A percentile compares a stretch with the other conserved stretches of the same genome.
phyloP scores from a whole-genome alignment of 2,329 filamentous ascomycete genomes.

The Ceratocystis ficicola region DNA sequence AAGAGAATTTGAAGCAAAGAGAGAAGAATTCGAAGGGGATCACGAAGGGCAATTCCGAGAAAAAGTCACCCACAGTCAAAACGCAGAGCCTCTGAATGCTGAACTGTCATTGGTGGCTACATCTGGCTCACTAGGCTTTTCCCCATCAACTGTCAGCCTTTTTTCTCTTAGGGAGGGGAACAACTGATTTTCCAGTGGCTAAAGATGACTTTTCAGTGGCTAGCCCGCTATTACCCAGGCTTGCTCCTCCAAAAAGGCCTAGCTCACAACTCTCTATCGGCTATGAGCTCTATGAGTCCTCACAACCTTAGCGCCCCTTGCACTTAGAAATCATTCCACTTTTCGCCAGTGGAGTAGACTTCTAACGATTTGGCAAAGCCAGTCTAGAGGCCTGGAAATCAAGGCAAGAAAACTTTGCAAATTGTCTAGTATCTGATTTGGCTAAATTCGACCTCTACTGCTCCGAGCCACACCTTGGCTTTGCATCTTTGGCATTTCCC shows the following conservation, averaged over 20 bases:
- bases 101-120: conserved; percentile 12
- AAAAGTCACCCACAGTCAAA: conserved; percentile 13
- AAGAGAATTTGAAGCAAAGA: conserved; percentile 27
- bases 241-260: neutral
- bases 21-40: conserved; percentile 13
- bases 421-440: conserved; percentile 35
- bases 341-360: neutral
- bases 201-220: neutral
- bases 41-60: neutral
- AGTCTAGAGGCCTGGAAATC: conserved; percentile 14
- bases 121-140: conserved; percentile 7
- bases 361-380: neutral
- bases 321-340: neutral
- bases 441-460: conserved; percentile 29
- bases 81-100: conserved; percentile 7
- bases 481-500: conserved; percentile 29
- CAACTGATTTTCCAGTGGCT: neutral
- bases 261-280: neutral
- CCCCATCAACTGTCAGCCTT: conserved; percentile 3
- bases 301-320: neutral
- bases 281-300: neutral
- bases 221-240: neutral
- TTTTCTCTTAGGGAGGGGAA: neutral
- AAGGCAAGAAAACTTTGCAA: conserved; percentile 22
- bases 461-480: conserved; percentile 30